A percentile compares a stretch with the other conserved stretches of the same genome.
Evolutionary conservation across 1,139 yeast genomes (phyloP).

Genomic region (Williopsis jadinii): DNA sequence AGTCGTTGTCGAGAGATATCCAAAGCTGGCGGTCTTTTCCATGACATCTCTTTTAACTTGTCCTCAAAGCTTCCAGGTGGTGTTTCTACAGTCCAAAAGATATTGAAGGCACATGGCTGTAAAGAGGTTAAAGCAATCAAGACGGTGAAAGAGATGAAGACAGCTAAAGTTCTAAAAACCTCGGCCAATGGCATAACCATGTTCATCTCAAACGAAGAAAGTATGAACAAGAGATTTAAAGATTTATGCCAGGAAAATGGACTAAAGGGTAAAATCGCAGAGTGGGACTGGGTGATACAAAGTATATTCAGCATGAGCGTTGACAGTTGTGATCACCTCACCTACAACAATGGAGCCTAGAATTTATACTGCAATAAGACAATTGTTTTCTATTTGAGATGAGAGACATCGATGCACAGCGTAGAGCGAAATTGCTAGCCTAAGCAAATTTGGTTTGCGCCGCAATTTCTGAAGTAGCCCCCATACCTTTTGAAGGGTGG

Average conservation of each 20-base stretch:
- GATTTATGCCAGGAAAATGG: slow-evolving; percentile 25
- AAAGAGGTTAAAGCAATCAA: slow-evolving; percentile 34
- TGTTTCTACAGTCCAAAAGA: slow-evolving; percentile 47
- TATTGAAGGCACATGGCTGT: slow-evolving; percentile 61
- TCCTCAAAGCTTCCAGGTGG: slow-evolving; percentile 68
- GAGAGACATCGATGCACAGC: too few species aligned
- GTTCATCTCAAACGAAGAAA: slow-evolving; percentile 29
- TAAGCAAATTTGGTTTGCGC: too few species aligned
- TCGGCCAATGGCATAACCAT: slow-evolving; percentile 17
- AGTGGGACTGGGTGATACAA: slow-evolving; percentile 66
- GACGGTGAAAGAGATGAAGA: slow-evolving; percentile 22
- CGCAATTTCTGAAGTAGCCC: too few species aligned
- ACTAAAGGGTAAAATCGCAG: slow-evolving; percentile 31
- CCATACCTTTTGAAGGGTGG: too few species aligned
- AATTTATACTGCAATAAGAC: too few species aligned
- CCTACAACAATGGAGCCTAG: too few species aligned
- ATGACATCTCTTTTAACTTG: slow-evolving; percentile 44
- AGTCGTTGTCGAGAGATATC: slow-evolving; percentile 24
- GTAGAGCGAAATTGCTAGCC: too few species aligned
- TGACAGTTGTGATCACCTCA: not conserved
- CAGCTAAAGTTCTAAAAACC: slow-evolving; percentile 14
- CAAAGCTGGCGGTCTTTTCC: slow-evolving; percentile 35
- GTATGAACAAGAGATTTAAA: slow-evolving; percentile 36
- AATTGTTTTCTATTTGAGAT: too few species aligned
- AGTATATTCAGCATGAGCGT: slow-evolving; percentile 44